Evolutionary conservation across 2,329 filamentous ascomycete genomes (phyloP), one percentile per base, ranked within the genome.

Genomic region (Exophiala spinifera): DNA sequence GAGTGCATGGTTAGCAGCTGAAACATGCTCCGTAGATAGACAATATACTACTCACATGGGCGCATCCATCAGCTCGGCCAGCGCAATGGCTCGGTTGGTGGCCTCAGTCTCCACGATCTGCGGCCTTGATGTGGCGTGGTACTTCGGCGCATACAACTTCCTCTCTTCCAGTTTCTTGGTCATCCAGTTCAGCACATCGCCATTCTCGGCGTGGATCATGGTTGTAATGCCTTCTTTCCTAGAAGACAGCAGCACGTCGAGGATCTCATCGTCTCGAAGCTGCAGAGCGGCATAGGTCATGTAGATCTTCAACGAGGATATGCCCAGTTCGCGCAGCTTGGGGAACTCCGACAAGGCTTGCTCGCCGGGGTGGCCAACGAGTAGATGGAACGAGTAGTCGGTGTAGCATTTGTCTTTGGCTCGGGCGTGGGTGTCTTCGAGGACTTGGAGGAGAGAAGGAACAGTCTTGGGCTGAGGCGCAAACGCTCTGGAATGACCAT

Each of bases 311-410:
- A 75, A 67, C 5, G 68, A 71, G 8, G 69, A 73, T 54, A 76
- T 72, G 13, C 75, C 74, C 23, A 67, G 64, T n/a, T 69, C 59
- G 15, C 59, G 57, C 6, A 71, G 65, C 28, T 74, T 48, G 0
- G 74, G 60, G 53, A 76, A 74, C 13, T 74, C 62, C 2, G 65
- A 60, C 2, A 76, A 57, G 13, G 71, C 70, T 13, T 44, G 82
- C 73, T 55, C 80, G 68, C 23, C 72, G 0, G 77, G 76, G 54
- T 79, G 77, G 0, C 73, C 72, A 28, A 80, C 68, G 28, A 80
- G 73, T 52, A 79, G 66, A 61, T 83, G 80, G 57, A 82, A 79
- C 2, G 71, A 74, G 63, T 79, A 79, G 63, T 79, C 77, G 17
- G 68, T 70, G 57, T 78, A 79, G 63, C 74, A 76, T 15, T 73